phyloP scores from a whole-genome alignment of 2,329 filamentous ascomycete genomes.

The Aureobasidium sp. region DNA sequence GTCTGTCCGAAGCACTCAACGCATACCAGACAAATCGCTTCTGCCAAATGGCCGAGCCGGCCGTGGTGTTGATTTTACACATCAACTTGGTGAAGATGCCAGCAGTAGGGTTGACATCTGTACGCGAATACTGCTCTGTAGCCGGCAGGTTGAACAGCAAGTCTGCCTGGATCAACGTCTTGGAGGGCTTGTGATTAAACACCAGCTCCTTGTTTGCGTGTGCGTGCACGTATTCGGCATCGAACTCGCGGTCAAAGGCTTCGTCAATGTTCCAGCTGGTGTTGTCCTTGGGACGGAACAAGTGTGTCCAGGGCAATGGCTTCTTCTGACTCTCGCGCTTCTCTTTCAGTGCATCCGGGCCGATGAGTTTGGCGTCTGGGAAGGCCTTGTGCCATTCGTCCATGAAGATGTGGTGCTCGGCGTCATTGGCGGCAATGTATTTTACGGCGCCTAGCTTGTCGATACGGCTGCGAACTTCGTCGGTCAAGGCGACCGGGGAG shows the following conservation, averaged over 20 bases:
- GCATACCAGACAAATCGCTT: constrained; percentile 79
- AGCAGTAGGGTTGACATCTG: constrained; percentile 47
- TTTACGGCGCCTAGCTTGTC: constrained; percentile 49
- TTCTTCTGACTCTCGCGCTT: constrained; percentile 55
- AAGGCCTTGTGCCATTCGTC: constrained; percentile 75
- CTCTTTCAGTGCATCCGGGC: constrained; percentile 72
- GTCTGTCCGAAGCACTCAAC: constrained; percentile 53
- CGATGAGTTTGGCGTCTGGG: constrained; percentile 72
- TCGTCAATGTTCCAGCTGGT: constrained; percentile 50
- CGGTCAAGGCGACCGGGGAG: constrained; percentile 81
- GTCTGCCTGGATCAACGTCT: constrained; percentile 80
- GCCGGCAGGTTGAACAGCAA: constrained; percentile 86
- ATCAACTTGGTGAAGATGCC: constrained; percentile 56
- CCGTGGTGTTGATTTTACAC: constrained; percentile 51
- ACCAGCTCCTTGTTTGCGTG: constrained; percentile 83
- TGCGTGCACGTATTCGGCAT: constrained; percentile 71
- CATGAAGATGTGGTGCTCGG: constrained; percentile 93
- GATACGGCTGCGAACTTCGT: constrained; percentile 58
- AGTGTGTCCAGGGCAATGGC: constrained; percentile 39
- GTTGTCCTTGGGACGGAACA: constrained; percentile 43
- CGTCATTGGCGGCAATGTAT: constrained; percentile 82
- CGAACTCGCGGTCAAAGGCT: constrained; percentile 83
- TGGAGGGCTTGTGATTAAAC: constrained; percentile 72
- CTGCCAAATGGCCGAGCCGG: constrained; percentile 61
- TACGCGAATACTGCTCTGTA: constrained; percentile 65